These are phyloP conservation scores for Verticillium zaregamsianum DNA, from an alignment of 2,329 filamentous ascomycete species.

Conservation along the genomic window DNA sequence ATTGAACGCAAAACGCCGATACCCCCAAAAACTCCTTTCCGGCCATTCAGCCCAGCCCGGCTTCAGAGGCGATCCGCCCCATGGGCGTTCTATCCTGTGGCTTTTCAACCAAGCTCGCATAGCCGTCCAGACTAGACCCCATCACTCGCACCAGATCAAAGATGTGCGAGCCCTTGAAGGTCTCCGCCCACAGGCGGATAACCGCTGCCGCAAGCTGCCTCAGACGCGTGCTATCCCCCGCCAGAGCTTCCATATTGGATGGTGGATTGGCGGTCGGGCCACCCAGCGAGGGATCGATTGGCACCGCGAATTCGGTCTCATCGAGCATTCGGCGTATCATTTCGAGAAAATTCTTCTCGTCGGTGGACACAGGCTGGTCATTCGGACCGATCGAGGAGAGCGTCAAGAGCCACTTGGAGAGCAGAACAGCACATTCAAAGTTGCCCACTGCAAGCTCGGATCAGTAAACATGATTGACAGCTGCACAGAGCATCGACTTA, in stretches of 20 bases:
- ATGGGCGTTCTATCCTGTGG: conserved; percentile 43
- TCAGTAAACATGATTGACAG: conserved; percentile 11
- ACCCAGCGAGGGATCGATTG: conserved; percentile 51
- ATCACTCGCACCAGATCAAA: conserved; percentile 58
- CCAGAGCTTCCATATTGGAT: conserved; percentile 35
- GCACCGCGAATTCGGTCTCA: conserved; percentile 59
- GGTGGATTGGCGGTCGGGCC: conserved; percentile 31
- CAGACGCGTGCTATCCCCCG: conserved; percentile 46
- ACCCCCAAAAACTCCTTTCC: not conserved
- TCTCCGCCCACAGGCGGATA: conserved; percentile 57
- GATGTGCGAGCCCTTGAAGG: conserved; percentile 57
- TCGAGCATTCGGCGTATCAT: conserved; percentile 56
- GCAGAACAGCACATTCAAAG: conserved; percentile 56
- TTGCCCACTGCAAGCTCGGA: conserved; percentile 44
- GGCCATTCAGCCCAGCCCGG: not conserved
- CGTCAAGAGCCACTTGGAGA: conserved; percentile 58
- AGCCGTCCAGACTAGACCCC: conserved; percentile 52
- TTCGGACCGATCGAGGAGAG: conserved; percentile 46
- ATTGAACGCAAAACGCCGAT: not conserved
- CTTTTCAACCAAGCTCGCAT: conserved; percentile 54
- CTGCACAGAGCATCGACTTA: conserved; percentile 30
- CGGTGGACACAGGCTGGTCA: conserved; percentile 43
- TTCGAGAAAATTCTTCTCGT: conserved; percentile 51
- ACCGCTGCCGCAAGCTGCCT: conserved; percentile 54
- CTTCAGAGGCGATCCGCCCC: conserved; percentile 23